These are phyloP conservation scores for Talaromyces nanjingensis DNA, from an alignment of 495 filamentous ascomycete genomes.

Conservation along the genomic window DNA sequence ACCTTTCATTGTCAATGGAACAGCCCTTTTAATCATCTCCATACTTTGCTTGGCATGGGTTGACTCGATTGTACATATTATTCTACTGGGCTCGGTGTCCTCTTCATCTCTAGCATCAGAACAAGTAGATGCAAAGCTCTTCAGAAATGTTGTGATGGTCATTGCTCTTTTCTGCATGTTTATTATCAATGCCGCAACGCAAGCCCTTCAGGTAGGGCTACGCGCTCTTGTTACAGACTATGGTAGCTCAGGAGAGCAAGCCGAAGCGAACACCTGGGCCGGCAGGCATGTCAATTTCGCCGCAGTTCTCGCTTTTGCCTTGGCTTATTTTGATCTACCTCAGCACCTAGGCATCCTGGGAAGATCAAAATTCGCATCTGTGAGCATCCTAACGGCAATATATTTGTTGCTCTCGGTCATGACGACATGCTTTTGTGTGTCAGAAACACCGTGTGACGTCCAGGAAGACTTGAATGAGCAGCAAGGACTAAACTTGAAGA, in stretches of 20 bases:
- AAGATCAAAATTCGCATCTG: no score
- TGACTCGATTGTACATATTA: no score
- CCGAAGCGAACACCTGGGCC: conserved; percentile 5
- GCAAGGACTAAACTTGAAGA: no score
- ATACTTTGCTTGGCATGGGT: not conserved
- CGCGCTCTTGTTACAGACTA: not conserved
- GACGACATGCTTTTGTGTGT: no score
- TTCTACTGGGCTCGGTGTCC: not conserved
- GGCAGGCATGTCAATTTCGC: conserved; percentile 1
- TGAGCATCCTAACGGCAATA: no score
- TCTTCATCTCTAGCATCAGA: not conserved
- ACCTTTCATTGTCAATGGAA: conserved; percentile 1
- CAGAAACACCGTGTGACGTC: no score
- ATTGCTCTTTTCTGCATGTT: not conserved
- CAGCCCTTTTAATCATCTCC: not conserved
- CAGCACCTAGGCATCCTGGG: no score
- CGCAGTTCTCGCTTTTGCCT: not conserved
- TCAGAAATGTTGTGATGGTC: not conserved
- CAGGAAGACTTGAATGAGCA: no score
- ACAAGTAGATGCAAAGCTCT: not conserved
- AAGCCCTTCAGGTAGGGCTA: conserved; percentile 1
- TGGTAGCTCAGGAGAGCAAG: not conserved
- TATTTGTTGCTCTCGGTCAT: no score
- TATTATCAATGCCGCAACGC: not conserved
- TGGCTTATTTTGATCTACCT: no score